These are phyloP conservation scores for Ophiostoma fasciatum DNA, from an alignment of 2,329 filamentous ascomycete species.

Conservation along the genomic window DNA sequence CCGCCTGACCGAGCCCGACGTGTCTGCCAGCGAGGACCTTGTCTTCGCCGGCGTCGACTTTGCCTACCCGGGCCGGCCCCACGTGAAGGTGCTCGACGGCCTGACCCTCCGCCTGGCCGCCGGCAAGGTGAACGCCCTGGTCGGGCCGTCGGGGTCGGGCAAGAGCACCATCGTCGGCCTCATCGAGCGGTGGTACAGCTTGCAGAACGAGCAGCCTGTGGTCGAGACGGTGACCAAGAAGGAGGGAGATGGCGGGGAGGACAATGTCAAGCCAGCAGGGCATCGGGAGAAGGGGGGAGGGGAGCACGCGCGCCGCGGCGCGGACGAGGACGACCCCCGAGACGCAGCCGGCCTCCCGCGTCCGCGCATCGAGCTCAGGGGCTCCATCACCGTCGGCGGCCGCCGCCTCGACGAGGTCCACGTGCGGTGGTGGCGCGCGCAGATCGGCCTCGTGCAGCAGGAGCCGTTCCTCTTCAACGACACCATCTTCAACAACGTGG, in stretches of 20 bases:
- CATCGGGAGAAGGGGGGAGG: conserved; percentile 18
- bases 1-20: conserved; percentile 54
- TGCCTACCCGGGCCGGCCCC: conserved; percentile 85
- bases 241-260: too few species aligned
- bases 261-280: too few species aligned
- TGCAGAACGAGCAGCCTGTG: conserved; percentile 40
- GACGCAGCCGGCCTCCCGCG: too few species aligned
- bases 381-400: conserved; percentile 66
- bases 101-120: conserved; percentile 70
- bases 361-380: too few species aligned
- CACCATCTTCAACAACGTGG: conserved; percentile 80
- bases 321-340: too few species aligned
- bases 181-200: conserved; percentile 87
- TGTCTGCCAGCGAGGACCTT: conserved; percentile 59
- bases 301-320: too few species aligned
- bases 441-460: conserved; percentile 85
- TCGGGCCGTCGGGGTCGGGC: conserved; percentile 85
- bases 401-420: conserved; percentile 71
- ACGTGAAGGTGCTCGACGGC: conserved; percentile 76
- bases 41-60: conserved; percentile 74
- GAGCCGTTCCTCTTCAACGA: conserved; percentile 84
- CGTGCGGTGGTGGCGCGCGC: conserved; percentile 77
- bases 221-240: conserved; percentile 35
- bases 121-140: conserved; percentile 83
- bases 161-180: conserved; percentile 92